Conservation (phyloP, 2,329 filamentous ascomycete species). For the Chrysoporthe puriensis region DNA sequence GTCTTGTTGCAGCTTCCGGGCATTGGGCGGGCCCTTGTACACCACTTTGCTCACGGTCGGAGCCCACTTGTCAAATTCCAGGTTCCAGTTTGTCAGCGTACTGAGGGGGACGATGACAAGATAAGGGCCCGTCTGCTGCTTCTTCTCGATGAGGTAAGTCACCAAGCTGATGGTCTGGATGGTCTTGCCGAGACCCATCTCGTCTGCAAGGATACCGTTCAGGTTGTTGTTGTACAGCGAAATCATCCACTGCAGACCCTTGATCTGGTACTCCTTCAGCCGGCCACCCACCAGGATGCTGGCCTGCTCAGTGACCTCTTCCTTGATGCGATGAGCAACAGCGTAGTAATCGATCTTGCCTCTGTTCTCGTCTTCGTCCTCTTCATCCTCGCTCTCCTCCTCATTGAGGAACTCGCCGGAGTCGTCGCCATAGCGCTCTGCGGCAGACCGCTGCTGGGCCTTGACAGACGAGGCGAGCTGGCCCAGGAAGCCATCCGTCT, state of each 20-base stretch:
- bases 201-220: constrained; percentile 96
- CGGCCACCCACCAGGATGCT: constrained; percentile 86
- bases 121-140: constrained; percentile 89
- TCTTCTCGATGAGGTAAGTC: constrained; percentile 95
- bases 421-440: constrained; percentile 76
- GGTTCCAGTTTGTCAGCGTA: constrained; percentile 97
- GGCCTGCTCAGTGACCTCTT: constrained; percentile 85
- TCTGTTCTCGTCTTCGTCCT: constrained; percentile 71
- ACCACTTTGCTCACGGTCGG: constrained; percentile 84
- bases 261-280: constrained; percentile 96
- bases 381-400: constrained; percentile 51
- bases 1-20: constrained; percentile 87
- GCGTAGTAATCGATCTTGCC: constrained; percentile 98
- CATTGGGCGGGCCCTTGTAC: constrained; percentile 92
- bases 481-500: constrained; percentile 96
- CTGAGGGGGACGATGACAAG: constrained; percentile 95
- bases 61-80: constrained; percentile 99
- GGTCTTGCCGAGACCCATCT: constrained; percentile 99
- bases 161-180: constrained; percentile 98
- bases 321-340: constrained; percentile 93
- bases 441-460: constrained; percentile 84
- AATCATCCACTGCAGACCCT: constrained; percentile 99
- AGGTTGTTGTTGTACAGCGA: constrained; percentile 99
- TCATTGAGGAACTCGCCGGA: constrained; percentile 52
- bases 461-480: constrained; percentile 95